Evolutionary conservation across 345 rosid species (phyloP).

Genomic region (Citrus australasica): DNA sequence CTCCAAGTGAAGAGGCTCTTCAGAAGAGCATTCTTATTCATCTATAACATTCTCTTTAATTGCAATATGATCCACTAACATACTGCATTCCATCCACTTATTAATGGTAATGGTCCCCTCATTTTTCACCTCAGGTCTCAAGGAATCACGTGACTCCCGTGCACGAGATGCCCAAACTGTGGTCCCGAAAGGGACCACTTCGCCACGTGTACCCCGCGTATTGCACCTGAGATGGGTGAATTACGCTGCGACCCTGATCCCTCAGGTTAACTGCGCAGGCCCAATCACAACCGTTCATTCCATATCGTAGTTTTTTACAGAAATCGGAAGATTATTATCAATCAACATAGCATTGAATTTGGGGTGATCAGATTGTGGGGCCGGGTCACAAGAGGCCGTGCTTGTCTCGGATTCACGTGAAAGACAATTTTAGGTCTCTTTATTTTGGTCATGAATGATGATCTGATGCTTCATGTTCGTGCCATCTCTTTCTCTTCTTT

Average conservation of each 20-base stretch:
- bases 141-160: constrained; percentile 9
- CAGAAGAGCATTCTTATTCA: not conserved
- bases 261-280: not conserved
- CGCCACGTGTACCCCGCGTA: constrained; percentile 2
- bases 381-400: constrained; percentile 6
- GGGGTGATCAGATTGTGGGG: not conserved
- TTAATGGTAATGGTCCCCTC: not conserved
- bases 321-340: not conserved
- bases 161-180: not conserved
- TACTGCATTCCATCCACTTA: too few relatives aligned
- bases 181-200: not conserved
- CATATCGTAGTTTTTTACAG: too few relatives aligned
- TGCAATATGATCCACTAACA: too few relatives aligned
- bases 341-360: not conserved
- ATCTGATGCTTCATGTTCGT: not conserved
- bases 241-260: not conserved
- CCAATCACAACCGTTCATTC: not conserved
- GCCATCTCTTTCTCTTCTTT: constrained; percentile 14
- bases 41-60: not conserved
- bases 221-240: not conserved
- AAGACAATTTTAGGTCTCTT: not conserved
- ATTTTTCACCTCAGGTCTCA: not conserved
- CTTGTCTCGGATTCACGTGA: constrained; percentile 13
- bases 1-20: not conserved
- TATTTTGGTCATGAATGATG: not conserved